Evolutionary conservation across 2,329 filamentous ascomycete species (phyloP).

Genomic region (Arthroderma sp.): DNA sequence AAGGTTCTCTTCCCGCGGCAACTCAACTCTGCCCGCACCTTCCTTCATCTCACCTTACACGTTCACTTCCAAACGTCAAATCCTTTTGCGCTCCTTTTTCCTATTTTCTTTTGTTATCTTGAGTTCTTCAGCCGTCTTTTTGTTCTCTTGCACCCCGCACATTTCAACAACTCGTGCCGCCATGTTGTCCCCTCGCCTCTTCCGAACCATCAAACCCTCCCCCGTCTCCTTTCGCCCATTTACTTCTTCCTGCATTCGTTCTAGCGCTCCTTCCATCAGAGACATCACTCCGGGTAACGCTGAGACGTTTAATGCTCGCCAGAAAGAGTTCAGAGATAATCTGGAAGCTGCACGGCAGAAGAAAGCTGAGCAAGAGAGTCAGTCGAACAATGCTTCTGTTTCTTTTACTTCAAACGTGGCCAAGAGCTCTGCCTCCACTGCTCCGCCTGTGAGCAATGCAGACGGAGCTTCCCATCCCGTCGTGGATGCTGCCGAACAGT

Average conservation of each 20-base stretch:
- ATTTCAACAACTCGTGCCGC: conserved; percentile 7
- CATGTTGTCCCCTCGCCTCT: conserved; percentile 36
- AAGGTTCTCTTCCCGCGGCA: background rate
- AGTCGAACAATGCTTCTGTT: conserved; percentile 41
- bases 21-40: no score
- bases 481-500: conserved; percentile 28
- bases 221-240: conserved; percentile 45
- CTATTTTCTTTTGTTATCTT: background rate
- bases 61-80: no score
- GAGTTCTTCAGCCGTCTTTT: background rate
- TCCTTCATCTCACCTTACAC: no score
- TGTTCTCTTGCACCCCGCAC: background rate
- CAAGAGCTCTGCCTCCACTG: conserved; percentile 25
- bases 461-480: conserved; percentile 20
- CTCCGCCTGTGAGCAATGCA: conserved; percentile 34
- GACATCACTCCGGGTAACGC: conserved; percentile 67
- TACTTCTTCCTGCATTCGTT: conserved; percentile 38
- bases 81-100: background rate
- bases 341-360: conserved; percentile 61
- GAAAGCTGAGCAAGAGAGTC: conserved; percentile 75
- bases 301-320: conserved; percentile 65
- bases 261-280: conserved; percentile 60
- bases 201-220: conserved; percentile 34
- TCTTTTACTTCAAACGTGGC: conserved; percentile 22
- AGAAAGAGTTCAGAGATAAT: conserved; percentile 75